Percentiles rank a stretch among this genome's conserved stretches.
Evolutionary conservation across 331 rosid species (phyloP).

Genomic region (Malus hybrid): DNA sequence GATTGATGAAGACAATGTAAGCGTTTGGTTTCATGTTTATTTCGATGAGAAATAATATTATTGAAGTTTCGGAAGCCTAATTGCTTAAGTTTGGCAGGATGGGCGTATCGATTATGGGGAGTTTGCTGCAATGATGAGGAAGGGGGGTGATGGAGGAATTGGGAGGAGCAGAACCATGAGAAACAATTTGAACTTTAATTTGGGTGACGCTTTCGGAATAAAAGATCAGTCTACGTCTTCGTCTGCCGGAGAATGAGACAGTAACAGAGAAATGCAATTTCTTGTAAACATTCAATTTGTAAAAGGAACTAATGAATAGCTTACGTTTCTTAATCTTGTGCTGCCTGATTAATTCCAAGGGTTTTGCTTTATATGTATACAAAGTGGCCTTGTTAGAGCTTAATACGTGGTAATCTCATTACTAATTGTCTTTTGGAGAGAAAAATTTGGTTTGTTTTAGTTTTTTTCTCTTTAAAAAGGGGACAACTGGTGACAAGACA

Average conservation of each 20-base stretch:
- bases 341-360: neutral
- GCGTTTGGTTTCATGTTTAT: neutral
- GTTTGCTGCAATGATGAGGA: constrained; percentile 80
- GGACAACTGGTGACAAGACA: too few species aligned
- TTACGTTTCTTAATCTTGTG: neutral
- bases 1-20: constrained; percentile 75
- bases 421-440: neutral
- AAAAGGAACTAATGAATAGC: constrained; percentile 7
- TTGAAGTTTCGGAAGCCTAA: neutral
- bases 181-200: constrained; percentile 58
- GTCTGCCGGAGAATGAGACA: constrained; percentile 16
- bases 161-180: constrained; percentile 64
- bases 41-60: neutral
- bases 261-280: constrained; percentile 13
- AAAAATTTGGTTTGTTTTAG: neutral
- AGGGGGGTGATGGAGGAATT: constrained; percentile 47
- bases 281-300: constrained; percentile 24
- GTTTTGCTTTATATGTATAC: neutral
- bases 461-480: too few species aligned
- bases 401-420: neutral
- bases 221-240: constrained; percentile 2
- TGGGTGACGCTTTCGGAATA: constrained; percentile 66
- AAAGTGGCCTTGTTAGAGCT: neutral
- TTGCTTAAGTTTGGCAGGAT: constrained; percentile 32
- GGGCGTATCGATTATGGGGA: constrained; percentile 78